These are phyloP conservation scores for Peronosclerospora sorghi DNA, from an alignment of 352 stramenopile genomes.

Conservation along the genomic window DNA sequence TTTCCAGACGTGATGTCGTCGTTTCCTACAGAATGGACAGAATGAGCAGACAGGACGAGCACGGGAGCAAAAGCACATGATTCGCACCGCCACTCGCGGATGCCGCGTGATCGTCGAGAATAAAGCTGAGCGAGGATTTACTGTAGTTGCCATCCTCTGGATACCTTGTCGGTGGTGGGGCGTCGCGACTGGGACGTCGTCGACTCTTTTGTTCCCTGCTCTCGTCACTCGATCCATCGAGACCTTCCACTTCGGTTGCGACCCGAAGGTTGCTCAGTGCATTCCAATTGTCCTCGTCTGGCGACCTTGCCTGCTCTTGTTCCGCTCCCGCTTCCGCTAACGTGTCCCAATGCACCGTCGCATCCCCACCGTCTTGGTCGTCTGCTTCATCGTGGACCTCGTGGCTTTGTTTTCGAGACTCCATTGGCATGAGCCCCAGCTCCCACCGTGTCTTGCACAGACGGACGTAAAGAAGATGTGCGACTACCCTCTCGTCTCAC, in stretches of 20 bases:
- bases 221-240: slow-evolving; percentile 1
- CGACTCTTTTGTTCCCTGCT: slow-evolving; percentile 20
- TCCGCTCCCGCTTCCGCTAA: slow-evolving; percentile 1
- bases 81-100: slow-evolving; percentile 14
- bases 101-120: slow-evolving; percentile 41
- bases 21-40: slow-evolving; percentile 5
- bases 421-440: slow-evolving; percentile 7
- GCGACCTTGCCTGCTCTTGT: background rate
- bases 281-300: slow-evolving; percentile 27
- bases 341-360: slow-evolving; percentile 2
- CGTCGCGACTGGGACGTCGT: slow-evolving; percentile 13
- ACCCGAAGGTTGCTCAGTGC: slow-evolving; percentile 31
- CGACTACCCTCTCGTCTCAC: background rate
- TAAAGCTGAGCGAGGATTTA: slow-evolving; percentile 70
- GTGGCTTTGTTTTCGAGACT: too few relatives aligned
- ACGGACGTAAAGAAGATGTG: slow-evolving; percentile 10
- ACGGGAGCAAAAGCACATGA: background rate
- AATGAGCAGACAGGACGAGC: background rate
- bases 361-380: background rate
- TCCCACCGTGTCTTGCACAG: too few relatives aligned
- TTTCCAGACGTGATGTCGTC: slow-evolving; percentile 11
- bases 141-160: slow-evolving; percentile 18
- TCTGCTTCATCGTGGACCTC: background rate
- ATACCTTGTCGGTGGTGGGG: slow-evolving; percentile 3
- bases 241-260: slow-evolving; percentile 2